Evolutionary conservation across 768 basidiomycete species (phyloP).

Genomic region (Hemileccinum impolitum): DNA sequence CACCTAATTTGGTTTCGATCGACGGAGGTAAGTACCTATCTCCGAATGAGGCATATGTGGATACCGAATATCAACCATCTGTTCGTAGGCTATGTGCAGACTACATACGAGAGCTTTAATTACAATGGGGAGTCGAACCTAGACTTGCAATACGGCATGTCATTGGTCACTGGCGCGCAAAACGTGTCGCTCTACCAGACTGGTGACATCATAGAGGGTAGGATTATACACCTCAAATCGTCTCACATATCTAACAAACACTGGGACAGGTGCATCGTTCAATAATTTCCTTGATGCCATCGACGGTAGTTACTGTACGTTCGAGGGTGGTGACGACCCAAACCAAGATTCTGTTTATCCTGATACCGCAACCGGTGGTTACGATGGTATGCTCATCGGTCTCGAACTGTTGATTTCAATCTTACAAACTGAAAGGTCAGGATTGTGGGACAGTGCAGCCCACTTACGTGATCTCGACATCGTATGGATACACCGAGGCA

Average conservation of each 20-base stretch:
- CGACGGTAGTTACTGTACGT: constrained; percentile 35
- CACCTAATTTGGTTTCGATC: constrained; percentile 31
- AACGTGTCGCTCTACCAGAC: constrained; percentile 31
- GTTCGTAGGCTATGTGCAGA: constrained; percentile 26
- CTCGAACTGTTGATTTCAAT: not conserved
- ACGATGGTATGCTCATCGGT: constrained; percentile 9
- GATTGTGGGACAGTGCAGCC: constrained; percentile 33
- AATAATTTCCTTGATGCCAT: constrained; percentile 37
- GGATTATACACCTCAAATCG: too few relatives aligned
- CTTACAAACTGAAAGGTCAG: not conserved
- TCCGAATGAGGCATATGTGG: not conserved
- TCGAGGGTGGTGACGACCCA: constrained; percentile 35
- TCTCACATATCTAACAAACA: too few relatives aligned
- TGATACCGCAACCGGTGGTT: constrained; percentile 15
- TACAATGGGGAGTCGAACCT: constrained; percentile 30
- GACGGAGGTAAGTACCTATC: constrained; percentile 29
- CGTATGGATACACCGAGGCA: constrained; percentile 36
- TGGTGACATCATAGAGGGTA: constrained; percentile 27
- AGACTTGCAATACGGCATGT: constrained; percentile 33
- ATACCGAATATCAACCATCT: not conserved
- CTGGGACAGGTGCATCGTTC: constrained; percentile 28
- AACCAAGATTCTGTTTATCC: constrained; percentile 26
- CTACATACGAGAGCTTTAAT: constrained; percentile 8
- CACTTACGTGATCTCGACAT: constrained; percentile 38
- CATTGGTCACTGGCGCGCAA: constrained; percentile 24